These are phyloP conservation scores for Tulasnella calospora DNA, from an alignment of 768 basidiomycete genomes.

Conservation along the genomic window DNA sequence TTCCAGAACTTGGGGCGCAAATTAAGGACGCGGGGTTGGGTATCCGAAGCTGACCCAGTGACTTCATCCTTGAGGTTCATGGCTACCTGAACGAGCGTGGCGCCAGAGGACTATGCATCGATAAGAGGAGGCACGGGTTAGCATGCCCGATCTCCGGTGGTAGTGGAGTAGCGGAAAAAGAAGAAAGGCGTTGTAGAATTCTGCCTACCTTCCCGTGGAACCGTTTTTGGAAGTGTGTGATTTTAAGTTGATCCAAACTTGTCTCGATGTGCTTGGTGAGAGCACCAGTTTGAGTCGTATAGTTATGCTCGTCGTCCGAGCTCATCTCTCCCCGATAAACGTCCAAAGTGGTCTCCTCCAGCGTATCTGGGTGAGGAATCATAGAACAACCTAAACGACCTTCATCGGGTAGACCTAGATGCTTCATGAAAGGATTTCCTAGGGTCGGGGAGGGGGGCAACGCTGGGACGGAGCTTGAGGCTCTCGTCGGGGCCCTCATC, in stretches of 20 bases:
- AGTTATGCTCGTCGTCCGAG: constrained; percentile 13
- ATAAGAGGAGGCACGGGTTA: background rate
- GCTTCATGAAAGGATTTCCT: background rate
- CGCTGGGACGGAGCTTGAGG: background rate
- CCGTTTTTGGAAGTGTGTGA: constrained; percentile 4
- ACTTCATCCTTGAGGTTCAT: constrained; percentile 57
- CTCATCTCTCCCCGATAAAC: constrained; percentile 26
- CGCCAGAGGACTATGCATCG: constrained; percentile 31
- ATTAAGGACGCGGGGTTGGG: constrained; percentile 27
- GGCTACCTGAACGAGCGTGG: constrained; percentile 50
- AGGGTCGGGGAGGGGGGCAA: background rate
- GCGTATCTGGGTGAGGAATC: too few species aligned
- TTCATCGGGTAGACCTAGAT: background rate
- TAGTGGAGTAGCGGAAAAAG: constrained; percentile 2
- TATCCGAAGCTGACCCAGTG: constrained; percentile 44
- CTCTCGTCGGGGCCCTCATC: background rate
- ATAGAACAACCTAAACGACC: background rate
- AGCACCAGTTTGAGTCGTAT: background rate
- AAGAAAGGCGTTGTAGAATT: background rate
- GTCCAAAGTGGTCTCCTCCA: constrained; percentile 26
- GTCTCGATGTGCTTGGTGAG: constrained; percentile 17
- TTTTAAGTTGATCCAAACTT: background rate
- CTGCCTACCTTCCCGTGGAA: constrained; percentile 20
- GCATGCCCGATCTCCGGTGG: constrained; percentile 5
- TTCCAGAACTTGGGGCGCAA: constrained; percentile 25